These are phyloP conservation scores for Fusarium sp. DNA, from an alignment of 2,329 filamentous ascomycete genomes.

Conservation along the genomic window DNA sequence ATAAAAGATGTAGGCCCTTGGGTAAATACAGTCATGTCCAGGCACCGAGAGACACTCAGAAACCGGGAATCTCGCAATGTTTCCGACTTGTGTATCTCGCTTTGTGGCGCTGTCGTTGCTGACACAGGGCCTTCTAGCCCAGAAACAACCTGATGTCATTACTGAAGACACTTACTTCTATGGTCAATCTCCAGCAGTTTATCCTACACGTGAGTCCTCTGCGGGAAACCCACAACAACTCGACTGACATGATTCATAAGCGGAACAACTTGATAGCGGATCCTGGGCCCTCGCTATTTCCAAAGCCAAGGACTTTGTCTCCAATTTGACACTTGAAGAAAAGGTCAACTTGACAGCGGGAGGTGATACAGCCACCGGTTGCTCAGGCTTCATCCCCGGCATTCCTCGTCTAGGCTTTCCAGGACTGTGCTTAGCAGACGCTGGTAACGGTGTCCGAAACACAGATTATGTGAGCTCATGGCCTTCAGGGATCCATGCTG, in stretches of 20 bases:
- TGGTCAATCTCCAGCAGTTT: slow-evolving; percentile 6
- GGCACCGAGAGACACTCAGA: too few relatives aligned
- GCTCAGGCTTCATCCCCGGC: slow-evolving; percentile 9
- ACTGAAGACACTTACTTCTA: slow-evolving; percentile 12
- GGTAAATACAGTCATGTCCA: too few relatives aligned
- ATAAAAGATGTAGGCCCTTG: too few relatives aligned
- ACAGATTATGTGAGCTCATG: slow-evolving; percentile 21
- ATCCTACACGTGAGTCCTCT: slow-evolving; percentile 8
- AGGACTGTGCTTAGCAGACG: slow-evolving; percentile 12
- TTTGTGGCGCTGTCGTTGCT: slow-evolving; percentile 7
- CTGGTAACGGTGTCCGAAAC: slow-evolving; percentile 10
- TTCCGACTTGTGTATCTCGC: background rate
- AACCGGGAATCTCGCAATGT: slow-evolving; percentile 1
- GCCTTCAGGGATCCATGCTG: slow-evolving; percentile 15
- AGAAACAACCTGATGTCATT: background rate
- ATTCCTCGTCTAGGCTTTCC: slow-evolving; percentile 7
- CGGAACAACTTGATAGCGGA: slow-evolving; percentile 4
- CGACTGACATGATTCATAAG: rapidly evolving
- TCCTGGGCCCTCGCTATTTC: slow-evolving; percentile 2
- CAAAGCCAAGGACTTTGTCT: slow-evolving; percentile 7
- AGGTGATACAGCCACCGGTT: slow-evolving; percentile 3
- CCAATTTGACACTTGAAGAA: slow-evolving; percentile 18
- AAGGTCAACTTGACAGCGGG: slow-evolving; percentile 28
- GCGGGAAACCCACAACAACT: rapidly evolving
- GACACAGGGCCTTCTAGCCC: slow-evolving; percentile 4